Percentiles rank a stretch among this genome's conserved stretches.
phyloP scores from a whole-genome alignment of 2,329 filamentous ascomycete species.

The Exophiala viscosa region DNA sequence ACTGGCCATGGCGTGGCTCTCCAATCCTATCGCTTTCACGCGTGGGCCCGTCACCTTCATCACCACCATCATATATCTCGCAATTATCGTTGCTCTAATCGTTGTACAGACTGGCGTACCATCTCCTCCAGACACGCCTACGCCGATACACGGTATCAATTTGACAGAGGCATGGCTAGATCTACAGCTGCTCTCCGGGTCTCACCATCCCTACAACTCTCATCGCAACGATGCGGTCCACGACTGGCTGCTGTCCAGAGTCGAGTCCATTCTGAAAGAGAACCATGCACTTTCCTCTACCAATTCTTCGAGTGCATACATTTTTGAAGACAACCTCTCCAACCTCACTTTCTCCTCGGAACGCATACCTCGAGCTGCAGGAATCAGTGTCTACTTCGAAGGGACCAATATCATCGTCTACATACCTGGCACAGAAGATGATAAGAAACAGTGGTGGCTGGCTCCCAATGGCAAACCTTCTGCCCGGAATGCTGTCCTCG shows the following conservation, averaged over 20 bases:
- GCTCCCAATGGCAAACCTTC: conserved; percentile 47
- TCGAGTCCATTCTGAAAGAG: conserved; percentile 64
- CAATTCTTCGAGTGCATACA: conserved; percentile 45
- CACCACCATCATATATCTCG: conserved; percentile 71
- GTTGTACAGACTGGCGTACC: conserved; percentile 75
- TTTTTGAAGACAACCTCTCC: conserved; percentile 75
- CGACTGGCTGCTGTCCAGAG: conserved; percentile 67
- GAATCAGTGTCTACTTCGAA: conserved; percentile 72
- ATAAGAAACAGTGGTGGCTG: conserved; percentile 70
- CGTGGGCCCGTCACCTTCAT: conserved; percentile 78
- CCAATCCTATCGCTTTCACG: conserved; percentile 65
- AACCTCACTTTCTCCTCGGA: conserved; percentile 68
- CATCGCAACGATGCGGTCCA: conserved; percentile 76
- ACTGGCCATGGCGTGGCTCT: conserved; percentile 26
- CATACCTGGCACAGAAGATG: conserved; percentile 75
- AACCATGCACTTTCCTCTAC: conserved; percentile 50
- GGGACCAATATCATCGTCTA: conserved; percentile 90
- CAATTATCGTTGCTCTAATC: conserved; percentile 68
- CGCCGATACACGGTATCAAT: conserved; percentile 63
- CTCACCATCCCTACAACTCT: conserved; percentile 87
- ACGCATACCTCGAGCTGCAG: conserved; percentile 36
- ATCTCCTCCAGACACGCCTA: conserved; percentile 54
- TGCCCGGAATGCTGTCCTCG: conserved; percentile 72
- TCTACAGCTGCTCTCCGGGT: conserved; percentile 67
- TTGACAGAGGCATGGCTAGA: conserved; percentile 84